A percentile compares a stretch with the other conserved stretches of the same genome.
phyloP scores from a whole-genome alignment of 1,139 yeast genomes.

The Zygosaccharomyces pseudobailii region DNA sequence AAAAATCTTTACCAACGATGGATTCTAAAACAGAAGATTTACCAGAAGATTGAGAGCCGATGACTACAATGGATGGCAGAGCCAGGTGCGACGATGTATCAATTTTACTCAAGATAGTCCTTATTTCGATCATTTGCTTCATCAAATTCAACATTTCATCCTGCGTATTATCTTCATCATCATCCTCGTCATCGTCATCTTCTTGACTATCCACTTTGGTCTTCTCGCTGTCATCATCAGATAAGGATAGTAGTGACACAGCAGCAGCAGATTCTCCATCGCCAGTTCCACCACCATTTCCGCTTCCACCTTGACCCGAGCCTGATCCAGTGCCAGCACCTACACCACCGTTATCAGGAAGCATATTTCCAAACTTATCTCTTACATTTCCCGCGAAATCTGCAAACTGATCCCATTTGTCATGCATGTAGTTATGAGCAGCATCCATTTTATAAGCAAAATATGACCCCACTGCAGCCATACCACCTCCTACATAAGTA shows the following conservation, averaged over 20 bases:
- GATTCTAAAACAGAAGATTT: conserved; percentile 91
- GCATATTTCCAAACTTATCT: conserved; percentile 32
- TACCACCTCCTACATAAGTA: conserved; percentile 80
- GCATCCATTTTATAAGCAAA: conserved; percentile 88
- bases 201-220: conserved; percentile 34
- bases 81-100: conserved; percentile 69
- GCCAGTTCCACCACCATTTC: conserved; percentile 33
- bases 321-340: conserved; percentile 24
- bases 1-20: conserved; percentile 88
- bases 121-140: conserved; percentile 92
- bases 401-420: conserved; percentile 55
- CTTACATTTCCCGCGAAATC: conserved; percentile 44
- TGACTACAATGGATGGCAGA: conserved; percentile 90
- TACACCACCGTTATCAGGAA: conserved; percentile 26
- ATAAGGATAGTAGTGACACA: conserved; percentile 37
- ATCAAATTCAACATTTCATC: conserved; percentile 83
- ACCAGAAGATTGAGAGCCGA: conserved; percentile 97
- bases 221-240: conserved; percentile 25
- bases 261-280: conserved; percentile 36
- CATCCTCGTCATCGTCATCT: conserved; percentile 39
- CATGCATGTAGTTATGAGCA: conserved; percentile 67
- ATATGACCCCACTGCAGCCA: conserved; percentile 93
- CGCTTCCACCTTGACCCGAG: conserved; percentile 28
- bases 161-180: conserved; percentile 50
- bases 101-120: conserved; percentile 69